phyloP scores from a whole-genome alignment of 2,329 filamentous ascomycete genomes.

The Neurospora sp. region DNA sequence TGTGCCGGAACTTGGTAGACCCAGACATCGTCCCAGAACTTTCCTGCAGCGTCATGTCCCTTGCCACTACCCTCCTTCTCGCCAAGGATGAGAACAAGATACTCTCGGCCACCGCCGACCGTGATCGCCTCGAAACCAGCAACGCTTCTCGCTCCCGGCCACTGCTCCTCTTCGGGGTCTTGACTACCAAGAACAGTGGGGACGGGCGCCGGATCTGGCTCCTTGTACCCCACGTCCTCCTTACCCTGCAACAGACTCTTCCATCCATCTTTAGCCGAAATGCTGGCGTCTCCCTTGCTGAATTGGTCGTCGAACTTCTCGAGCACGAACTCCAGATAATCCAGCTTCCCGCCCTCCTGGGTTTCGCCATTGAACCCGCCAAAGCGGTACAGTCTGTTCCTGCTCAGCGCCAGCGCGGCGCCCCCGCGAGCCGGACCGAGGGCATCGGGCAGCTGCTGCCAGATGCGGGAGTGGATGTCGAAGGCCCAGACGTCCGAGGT shows the following conservation, averaged over 20 bases:
- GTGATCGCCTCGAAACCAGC: conserved; percentile 45
- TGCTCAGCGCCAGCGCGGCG: conserved; percentile 53
- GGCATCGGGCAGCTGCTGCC: conserved; percentile 59
- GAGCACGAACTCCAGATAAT: conserved; percentile 52
- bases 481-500: conserved; percentile 70
- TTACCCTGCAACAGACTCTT: conserved; percentile 33
- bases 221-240: conserved; percentile 18
- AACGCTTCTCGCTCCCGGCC: conserved; percentile 45
- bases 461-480: conserved; percentile 51
- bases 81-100: conserved; percentile 52
- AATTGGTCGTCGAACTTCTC: conserved; percentile 42
- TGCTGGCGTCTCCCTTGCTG: conserved; percentile 37
- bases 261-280: conserved; percentile 45
- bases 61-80: conserved; percentile 40
- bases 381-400: conserved; percentile 63
- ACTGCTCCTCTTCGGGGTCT: conserved; percentile 20
- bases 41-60: conserved; percentile 41
- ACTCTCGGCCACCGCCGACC: conserved; percentile 51
- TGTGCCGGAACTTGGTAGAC: conserved; percentile 50
- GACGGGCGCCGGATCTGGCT: conserved; percentile 24
- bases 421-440: conserved; percentile 60
- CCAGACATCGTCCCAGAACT: conserved; percentile 54
- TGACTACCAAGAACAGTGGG: conserved; percentile 5
- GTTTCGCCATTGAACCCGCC: conserved; percentile 66
- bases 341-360: conserved; percentile 63